Evolutionary conservation across 225 moss, liverwort and hornwort genomes (phyloP), one percentile per base, ranked within the genome.

Genomic region (Rhytidiadelphus loreus): DNA sequence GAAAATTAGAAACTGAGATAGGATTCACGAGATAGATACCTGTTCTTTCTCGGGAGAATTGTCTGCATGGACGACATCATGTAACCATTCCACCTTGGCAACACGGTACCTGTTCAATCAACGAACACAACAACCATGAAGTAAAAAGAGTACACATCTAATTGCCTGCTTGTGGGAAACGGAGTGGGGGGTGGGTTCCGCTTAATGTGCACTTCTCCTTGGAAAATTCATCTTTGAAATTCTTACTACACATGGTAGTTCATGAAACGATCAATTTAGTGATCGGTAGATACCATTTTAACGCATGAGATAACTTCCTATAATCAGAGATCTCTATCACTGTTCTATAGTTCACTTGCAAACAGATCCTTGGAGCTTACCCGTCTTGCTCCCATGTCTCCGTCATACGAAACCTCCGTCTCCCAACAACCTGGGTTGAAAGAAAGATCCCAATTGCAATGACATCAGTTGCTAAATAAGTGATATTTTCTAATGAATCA

Each of bases 361-460:
- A 89, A 57, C 58, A 73, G 61, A 23, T 65, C 56, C 39, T 69
- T 48, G 43, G 61, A 83, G 83, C 93, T 86, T 85, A 98, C 98
- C 98, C 97, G 83, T 98, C 98, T 93, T 97, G 98, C 83, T 98
- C 97, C 98, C 96, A 98, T 73, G 93, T 91, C 88, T 90, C 93
- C 53, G 72, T 89, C 86, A 97, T 95, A 71, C 92, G 93, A 90
- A 93, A 98, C 57, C 98, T 96, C 88, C 97, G 95, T 87, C 91
- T 96, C 35, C 98, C 96, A 89, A 95, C 92, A 87, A 98, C 92
- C 96, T 96, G 90, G 48, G 52, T 83, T 86, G 82, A 62, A 82
- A 78, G 35, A 90, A 58, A 92, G 8, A 83, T 81, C 32, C 84
- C 58, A 46, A 79, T n/a, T n/a, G n/a, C n/a, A n/a, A n/a, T 73